A percentile compares a stretch with the other conserved stretches of the same genome.
phyloP scores from a whole-genome alignment of 305 asterid genomes.

The Andrographis paniculata region DNA sequence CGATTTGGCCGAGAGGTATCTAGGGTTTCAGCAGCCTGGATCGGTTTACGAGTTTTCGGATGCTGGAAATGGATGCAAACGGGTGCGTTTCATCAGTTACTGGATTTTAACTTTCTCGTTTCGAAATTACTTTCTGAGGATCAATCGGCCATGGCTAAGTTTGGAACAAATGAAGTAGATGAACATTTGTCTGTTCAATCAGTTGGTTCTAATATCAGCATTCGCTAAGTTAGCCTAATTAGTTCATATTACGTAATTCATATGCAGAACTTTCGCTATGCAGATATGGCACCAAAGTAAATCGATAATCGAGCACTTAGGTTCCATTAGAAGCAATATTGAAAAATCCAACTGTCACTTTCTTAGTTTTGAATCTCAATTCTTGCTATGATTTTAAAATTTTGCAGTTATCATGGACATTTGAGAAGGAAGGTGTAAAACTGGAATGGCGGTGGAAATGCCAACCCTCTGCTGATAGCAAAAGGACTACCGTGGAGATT shows the following conservation, averaged over 20 bases:
- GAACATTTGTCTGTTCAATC: no score
- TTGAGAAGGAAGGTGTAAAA: slow-evolving; percentile 79
- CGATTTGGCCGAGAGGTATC: slow-evolving; percentile 65
- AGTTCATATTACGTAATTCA: no score
- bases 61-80: slow-evolving; percentile 62
- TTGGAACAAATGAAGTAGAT: no score
- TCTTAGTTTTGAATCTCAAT: slow-evolving; percentile 7
- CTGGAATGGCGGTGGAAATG: slow-evolving; percentile 98
- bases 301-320: not conserved
- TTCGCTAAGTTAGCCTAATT: no score
- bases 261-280: no score
- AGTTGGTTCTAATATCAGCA: no score
- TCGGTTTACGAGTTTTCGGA: slow-evolving; percentile 72
- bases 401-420: slow-evolving; percentile 82
- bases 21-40: slow-evolving; percentile 77
- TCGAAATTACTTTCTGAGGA: slow-evolving; percentile 1
- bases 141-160: no score
- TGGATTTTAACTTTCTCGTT: not conserved
- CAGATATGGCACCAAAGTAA: not conserved
- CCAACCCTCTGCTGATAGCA: slow-evolving; percentile 45
- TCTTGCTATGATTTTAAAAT: not conserved
- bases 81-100: slow-evolving; percentile 43
- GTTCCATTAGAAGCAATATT: no score
- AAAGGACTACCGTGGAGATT: slow-evolving; percentile 56
- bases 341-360: not conserved